Evolutionary conservation across 2,329 filamentous ascomycete species (phyloP).

Genomic region (Trichoderma lentiforme): DNA sequence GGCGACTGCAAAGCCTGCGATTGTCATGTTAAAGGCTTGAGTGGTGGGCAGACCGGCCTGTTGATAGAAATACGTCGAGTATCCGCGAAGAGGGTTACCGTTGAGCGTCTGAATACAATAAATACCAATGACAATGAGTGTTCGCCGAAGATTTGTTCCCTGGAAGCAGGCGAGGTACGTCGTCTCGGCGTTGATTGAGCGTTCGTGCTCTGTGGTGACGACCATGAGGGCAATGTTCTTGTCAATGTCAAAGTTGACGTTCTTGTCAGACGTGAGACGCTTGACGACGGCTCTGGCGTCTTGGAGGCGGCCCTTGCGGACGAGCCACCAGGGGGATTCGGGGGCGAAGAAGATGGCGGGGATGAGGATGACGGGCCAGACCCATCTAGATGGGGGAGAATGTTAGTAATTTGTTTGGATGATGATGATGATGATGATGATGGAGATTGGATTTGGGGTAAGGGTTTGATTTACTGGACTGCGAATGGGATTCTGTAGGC

Average conservation of each 20-base stretch:
- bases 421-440: not conserved
- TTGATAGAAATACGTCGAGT: constrained; percentile 29
- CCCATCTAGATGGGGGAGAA: constrained; percentile 32
- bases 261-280: constrained; percentile 25
- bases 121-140: constrained; percentile 44
- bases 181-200: constrained; percentile 33
- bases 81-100: constrained; percentile 28
- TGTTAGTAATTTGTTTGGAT: not conserved
- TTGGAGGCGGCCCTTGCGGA: constrained; percentile 32
- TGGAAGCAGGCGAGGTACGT: constrained; percentile 44
- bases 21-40: constrained; percentile 28
- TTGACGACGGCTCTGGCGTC: constrained; percentile 31
- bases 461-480: constrained; percentile 30
- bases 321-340: constrained; percentile 41
- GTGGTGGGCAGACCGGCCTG: constrained; percentile 30
- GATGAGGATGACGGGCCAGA: constrained; percentile 43
- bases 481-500: constrained; percentile 47
- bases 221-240: constrained; percentile 38
- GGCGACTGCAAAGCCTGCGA: constrained; percentile 36
- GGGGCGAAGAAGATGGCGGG: constrained; percentile 41
- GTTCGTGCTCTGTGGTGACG: constrained; percentile 40
- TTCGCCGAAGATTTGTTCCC: constrained; percentile 44
- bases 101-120: constrained; percentile 29
- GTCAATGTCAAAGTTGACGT: constrained; percentile 27
- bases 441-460: not conserved